Conservation (phyloP, 2,329 filamentous ascomycete species). For the Botrytis aclada region DNA sequence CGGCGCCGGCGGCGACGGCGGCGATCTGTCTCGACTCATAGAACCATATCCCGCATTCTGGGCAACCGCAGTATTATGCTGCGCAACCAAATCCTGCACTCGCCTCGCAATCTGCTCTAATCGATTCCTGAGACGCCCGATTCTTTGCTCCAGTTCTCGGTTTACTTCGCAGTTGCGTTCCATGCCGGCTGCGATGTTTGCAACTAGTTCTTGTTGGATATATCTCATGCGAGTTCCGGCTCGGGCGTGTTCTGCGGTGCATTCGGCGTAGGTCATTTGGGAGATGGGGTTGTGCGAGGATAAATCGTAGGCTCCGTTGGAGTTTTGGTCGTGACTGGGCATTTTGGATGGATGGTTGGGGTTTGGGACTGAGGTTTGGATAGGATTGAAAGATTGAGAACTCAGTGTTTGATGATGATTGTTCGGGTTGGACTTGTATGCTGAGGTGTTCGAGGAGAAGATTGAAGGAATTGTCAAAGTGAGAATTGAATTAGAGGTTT, state of each 20-base stretch:
- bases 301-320: no score
- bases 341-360: neutral
- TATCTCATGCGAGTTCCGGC: no score
- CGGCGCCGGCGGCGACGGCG: neutral
- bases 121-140: fast-evolving
- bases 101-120: neutral
- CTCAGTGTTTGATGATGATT: fast-evolving
- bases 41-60: neutral
- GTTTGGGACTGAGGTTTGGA: neutral
- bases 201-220: no score
- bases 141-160: no score
- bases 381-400: neutral
- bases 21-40: neutral
- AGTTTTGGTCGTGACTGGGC: no score
- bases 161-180: no score
- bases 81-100: fast-evolving
- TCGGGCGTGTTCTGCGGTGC: no score
- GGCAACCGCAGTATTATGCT: fast-evolving
- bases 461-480: neutral
- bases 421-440: neutral
- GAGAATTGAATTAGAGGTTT: neutral
- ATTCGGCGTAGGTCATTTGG: no score
- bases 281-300: no score
- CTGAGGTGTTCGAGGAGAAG: neutral
- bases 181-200: no score